Percentiles rank a stretch among this genome's conserved stretches.
phyloP scores from a whole-genome alignment of 2,329 filamentous ascomycete species.

The Fusarium fracticaudum region DNA sequence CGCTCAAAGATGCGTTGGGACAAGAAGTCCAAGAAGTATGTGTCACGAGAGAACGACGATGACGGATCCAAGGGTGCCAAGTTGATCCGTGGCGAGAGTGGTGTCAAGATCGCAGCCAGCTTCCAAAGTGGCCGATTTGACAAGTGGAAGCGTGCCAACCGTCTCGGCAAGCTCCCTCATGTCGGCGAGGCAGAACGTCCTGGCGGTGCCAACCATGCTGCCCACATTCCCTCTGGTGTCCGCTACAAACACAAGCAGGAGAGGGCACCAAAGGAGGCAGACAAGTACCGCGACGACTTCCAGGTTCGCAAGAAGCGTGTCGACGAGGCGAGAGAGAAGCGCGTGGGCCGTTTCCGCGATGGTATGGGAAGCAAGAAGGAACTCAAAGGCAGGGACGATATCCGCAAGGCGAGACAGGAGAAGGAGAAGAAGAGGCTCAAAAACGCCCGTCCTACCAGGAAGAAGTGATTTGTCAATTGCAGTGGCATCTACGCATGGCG shows the following conservation, averaged over 20 bases:
- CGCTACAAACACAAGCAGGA: constrained; percentile 88
- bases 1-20: constrained; percentile 91
- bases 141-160: constrained; percentile 87
- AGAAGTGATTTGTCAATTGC: constrained; percentile 46
- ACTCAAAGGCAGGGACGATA: constrained; percentile 83
- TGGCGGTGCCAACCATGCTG: constrained; percentile 25
- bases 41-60: constrained; percentile 89
- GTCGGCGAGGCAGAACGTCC: constrained; percentile 82
- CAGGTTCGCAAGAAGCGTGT: constrained; percentile 90
- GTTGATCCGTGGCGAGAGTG: constrained; percentile 88
- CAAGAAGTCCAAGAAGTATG: constrained; percentile 96
- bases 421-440: constrained; percentile 83
- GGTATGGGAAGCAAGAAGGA: constrained; percentile 79
- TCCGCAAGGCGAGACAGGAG: constrained; percentile 81
- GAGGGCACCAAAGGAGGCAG: constrained; percentile 89
- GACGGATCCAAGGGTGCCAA: constrained; percentile 80
- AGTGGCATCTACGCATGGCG: constrained; percentile 19
- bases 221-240: constrained; percentile 46
- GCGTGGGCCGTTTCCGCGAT: constrained; percentile 77
- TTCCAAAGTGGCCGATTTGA: constrained; percentile 97
- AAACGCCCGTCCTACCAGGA: constrained; percentile 83
- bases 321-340: constrained; percentile 85
- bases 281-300: constrained; percentile 92
- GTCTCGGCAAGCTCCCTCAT: constrained; percentile 78
- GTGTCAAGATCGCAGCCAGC: constrained; percentile 92